These are phyloP conservation scores for Blastobotrys illinoisensis DNA, from an alignment of 1,139 yeast species.

Conservation along the genomic window DNA sequence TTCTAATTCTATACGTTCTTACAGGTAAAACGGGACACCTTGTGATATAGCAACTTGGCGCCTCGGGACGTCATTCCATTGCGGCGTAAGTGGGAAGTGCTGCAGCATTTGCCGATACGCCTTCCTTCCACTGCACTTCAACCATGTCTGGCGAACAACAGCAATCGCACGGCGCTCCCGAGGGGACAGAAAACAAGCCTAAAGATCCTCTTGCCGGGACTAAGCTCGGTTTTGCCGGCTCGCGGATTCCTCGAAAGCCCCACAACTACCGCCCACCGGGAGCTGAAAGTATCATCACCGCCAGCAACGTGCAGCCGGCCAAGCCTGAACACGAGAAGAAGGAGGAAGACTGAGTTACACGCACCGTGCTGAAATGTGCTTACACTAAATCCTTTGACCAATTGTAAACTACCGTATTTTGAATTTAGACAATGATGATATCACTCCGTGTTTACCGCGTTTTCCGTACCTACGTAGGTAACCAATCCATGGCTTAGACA, in stretches of 20 bases:
- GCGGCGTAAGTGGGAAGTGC: neutral
- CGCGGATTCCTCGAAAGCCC: neutral
- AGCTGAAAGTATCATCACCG: neutral
- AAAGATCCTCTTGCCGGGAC: neutral
- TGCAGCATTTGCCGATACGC: neutral
- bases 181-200: neutral
- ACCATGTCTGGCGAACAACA: neutral
- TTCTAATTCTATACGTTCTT: too few species aligned
- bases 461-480: too few species aligned
- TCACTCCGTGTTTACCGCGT: too few species aligned
- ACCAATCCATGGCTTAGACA: neutral
- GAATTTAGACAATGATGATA: too few species aligned
- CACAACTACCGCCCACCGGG: neutral
- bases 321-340: neutral
- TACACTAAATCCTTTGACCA: neutral
- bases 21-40: too few species aligned
- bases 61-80: too few species aligned
- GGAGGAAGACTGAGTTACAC: neutral
- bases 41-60: too few species aligned
- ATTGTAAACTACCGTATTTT: neutral
- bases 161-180: neutral
- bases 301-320: neutral
- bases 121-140: neutral
- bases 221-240: neutral
- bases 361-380: neutral